Conservation (phyloP, 495 filamentous ascomycete genomes). For the Rostrohypoxylon terebratum region DNA sequence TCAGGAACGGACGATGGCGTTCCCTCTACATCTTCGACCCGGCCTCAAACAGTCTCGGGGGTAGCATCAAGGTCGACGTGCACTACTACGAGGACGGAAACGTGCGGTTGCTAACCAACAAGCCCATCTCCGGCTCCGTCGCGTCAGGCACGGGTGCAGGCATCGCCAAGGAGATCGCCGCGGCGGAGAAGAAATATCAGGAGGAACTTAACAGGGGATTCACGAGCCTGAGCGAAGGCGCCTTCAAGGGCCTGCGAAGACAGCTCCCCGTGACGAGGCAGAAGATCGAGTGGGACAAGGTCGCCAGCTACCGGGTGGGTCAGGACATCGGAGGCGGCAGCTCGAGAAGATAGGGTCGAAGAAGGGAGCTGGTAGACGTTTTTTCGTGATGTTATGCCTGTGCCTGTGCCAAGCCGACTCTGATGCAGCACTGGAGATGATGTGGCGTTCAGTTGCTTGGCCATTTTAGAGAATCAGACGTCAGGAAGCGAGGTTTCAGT, state of each 20-base stretch:
- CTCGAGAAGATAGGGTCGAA: conserved; percentile 55
- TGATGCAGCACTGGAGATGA: neutral
- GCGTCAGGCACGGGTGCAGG: conserved; percentile 71
- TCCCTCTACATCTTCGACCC: conserved; percentile 84
- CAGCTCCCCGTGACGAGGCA: conserved; percentile 97
- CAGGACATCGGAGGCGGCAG: conserved; percentile 74
- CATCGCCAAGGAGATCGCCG: conserved; percentile 78
- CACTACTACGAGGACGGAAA: conserved; percentile 99
- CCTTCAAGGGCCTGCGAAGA: conserved; percentile 91
- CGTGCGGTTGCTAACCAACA: conserved; percentile 87
- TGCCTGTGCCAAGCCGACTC: conserved; percentile 4
- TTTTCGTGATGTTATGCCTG: neutral
- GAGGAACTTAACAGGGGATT: conserved; percentile 95
- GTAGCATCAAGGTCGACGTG: conserved; percentile 83
- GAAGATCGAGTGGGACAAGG: conserved; percentile 99
- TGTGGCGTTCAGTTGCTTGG: conserved; percentile 10
- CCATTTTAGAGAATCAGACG: conserved; percentile 9
- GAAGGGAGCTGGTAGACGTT: conserved; percentile 1
- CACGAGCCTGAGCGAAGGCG: conserved; percentile 85
- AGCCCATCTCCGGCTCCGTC: conserved; percentile 72
- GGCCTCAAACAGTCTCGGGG: conserved; percentile 69
- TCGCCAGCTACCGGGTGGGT: conserved; percentile 89
- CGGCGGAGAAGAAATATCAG: conserved; percentile 90
- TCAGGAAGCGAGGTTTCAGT: neutral
- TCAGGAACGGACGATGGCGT: conserved; percentile 95